Evolutionary conservation across 2,329 filamentous ascomycete genomes (phyloP).

Genomic region (Colletotrichum scovillei): DNA sequence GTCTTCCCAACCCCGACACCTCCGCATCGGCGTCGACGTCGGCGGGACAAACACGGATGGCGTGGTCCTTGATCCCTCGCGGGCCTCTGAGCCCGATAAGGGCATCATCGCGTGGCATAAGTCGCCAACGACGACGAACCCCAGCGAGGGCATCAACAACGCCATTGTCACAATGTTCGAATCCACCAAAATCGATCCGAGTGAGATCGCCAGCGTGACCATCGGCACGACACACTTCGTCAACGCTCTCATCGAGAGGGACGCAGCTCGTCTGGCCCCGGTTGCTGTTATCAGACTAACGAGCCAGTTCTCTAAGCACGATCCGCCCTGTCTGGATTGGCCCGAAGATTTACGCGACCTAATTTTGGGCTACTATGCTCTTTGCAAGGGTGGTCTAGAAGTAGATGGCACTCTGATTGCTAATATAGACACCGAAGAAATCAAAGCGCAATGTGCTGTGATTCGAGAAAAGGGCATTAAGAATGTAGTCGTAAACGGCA

Average conservation of each 20-base stretch:
- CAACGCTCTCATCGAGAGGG: constrained; percentile 66
- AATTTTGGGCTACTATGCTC: constrained; percentile 56
- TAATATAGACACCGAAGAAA: constrained; percentile 54
- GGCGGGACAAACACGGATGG: constrained; percentile 65
- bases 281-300: constrained; percentile 67
- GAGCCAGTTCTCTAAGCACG: constrained; percentile 63
- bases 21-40: constrained; percentile 57
- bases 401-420: constrained; percentile 60
- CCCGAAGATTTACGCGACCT: constrained; percentile 59
- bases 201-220: constrained; percentile 57
- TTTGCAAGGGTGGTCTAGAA: constrained; percentile 62
- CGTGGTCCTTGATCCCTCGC: constrained; percentile 56
- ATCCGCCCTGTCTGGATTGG: constrained; percentile 64
- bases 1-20: neutral
- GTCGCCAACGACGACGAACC: constrained; percentile 58
- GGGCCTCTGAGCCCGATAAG: constrained; percentile 45
- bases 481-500: constrained; percentile 59
- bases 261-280: constrained; percentile 55
- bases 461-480: constrained; percentile 56
- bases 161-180: constrained; percentile 57
- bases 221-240: constrained; percentile 69
- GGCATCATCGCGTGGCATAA: constrained; percentile 61
- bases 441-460: constrained; percentile 50
- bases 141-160: constrained; percentile 57
- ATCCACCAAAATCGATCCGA: constrained; percentile 44